These are phyloP conservation scores for Boletus semigastroideus DNA, from an alignment of 1,284 basidiomycete genomes.

Conservation along the genomic window DNA sequence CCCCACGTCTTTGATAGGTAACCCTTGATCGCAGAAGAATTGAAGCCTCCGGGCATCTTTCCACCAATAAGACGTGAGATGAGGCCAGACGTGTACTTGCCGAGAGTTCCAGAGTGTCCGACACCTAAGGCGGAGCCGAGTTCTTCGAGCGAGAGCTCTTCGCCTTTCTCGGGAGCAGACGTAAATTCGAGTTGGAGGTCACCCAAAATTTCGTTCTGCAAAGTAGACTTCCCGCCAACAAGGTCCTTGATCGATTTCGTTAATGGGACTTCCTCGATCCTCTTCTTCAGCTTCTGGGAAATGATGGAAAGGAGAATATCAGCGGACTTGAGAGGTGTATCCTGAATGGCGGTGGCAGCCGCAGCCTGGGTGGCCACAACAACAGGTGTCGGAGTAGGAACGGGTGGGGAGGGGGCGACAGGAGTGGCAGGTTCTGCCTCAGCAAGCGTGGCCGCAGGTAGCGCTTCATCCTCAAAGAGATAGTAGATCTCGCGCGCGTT, in stretches of 20 bases:
- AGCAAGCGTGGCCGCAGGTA: conserved; percentile 48
- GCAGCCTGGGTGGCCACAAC: conserved; percentile 51
- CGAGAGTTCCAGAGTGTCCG: conserved; percentile 85
- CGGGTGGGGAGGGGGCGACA: conserved; percentile 45
- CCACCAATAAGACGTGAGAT: conserved; percentile 90
- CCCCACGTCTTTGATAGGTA: conserved; percentile 94
- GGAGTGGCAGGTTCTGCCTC: conserved; percentile 42
- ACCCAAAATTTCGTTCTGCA: conserved; percentile 96
- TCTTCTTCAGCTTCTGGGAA: conserved; percentile 98
- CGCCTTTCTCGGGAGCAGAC: conserved; percentile 95
- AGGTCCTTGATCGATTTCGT: conserved; percentile 98
- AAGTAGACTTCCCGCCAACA: conserved; percentile 96
- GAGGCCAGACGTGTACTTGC: conserved; percentile 93
- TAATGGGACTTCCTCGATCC: conserved; percentile 84
- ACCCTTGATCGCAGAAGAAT: conserved; percentile 88
- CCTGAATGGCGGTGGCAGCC: conserved; percentile 76
- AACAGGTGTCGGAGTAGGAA: conserved; percentile 45
- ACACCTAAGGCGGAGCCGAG: conserved; percentile 83
- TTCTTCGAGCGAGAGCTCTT: conserved; percentile 95
- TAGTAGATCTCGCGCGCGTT: conserved; percentile 98
- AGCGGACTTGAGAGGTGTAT: conserved; percentile 88
- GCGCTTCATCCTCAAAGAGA: conserved; percentile 87
- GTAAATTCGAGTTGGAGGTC: conserved; percentile 89
- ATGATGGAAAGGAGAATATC: conserved; percentile 90
- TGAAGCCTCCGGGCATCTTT: conserved; percentile 99